Percentiles rank a stretch among this genome's conserved stretches.
Conservation (phyloP, 2,329 filamentous ascomycete species). For the Davidsoniella virescens region DNA sequence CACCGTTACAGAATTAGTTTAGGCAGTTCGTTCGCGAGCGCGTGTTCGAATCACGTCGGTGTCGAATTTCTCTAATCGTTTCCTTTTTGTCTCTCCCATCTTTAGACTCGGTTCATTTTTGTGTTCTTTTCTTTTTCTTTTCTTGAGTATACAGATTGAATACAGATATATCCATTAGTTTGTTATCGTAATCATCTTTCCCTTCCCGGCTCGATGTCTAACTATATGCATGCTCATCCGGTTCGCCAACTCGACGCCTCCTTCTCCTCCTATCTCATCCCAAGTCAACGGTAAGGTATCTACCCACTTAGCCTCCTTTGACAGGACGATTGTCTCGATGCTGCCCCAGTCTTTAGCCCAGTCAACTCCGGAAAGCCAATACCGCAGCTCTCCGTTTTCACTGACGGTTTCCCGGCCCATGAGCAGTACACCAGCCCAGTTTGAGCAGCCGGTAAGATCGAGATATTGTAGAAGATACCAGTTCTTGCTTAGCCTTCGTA, state of each 20-base stretch:
- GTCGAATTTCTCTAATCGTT: not conserved
- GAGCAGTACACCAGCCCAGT: not conserved
- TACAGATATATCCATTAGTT: no score
- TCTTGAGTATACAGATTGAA: no score
- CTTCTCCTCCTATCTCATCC: no score
- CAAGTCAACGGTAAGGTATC: not conserved
- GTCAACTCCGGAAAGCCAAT: not conserved
- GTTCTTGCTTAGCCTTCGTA: not conserved
- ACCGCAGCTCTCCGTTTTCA: not conserved
- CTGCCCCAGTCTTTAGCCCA: constrained; percentile 3
- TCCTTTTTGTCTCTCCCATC: not conserved
- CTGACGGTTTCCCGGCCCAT: not conserved
- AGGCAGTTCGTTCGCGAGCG: constrained; percentile 10
- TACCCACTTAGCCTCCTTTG: not conserved
- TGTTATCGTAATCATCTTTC: not conserved
- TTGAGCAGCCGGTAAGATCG: not conserved
- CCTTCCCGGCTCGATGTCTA: not conserved
- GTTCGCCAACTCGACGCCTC: not conserved
- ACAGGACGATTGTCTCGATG: not conserved
- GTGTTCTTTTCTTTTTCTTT: no score
- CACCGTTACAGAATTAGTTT: no score
- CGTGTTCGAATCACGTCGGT: constrained; percentile 13
- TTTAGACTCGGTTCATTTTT: not conserved
- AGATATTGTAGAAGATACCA: not conserved
- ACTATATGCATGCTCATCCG: not conserved